phyloP scores from a whole-genome alignment of 2,329 filamentous ascomycete species.

The Aspergillus pseudotamarii region DNA sequence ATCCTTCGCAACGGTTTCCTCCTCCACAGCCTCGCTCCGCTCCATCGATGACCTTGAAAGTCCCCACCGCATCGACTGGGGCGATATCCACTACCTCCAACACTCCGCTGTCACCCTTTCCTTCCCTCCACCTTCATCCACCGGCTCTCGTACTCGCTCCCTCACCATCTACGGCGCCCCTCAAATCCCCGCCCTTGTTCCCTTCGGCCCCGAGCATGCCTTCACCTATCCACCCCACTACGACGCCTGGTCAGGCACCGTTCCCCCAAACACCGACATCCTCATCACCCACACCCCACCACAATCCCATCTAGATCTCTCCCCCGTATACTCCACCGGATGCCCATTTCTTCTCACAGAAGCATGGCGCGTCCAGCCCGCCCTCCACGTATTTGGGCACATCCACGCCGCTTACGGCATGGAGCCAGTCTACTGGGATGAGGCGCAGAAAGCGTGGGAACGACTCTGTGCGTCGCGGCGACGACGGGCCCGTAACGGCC shows the following conservation, averaged over 20 bases:
- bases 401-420: constrained; percentile 75
- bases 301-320: constrained; percentile 65
- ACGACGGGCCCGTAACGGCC: constrained; percentile 25
- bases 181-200: constrained; percentile 68
- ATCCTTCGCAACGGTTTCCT: constrained; percentile 34
- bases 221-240: constrained; percentile 72
- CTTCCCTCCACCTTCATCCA: constrained; percentile 51
- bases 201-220: constrained; percentile 71
- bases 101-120: constrained; percentile 65
- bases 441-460: constrained; percentile 72
- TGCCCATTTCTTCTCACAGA: constrained; percentile 72
- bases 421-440: constrained; percentile 74
- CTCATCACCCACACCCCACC: constrained; percentile 82
- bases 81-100: constrained; percentile 73
- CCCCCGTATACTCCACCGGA: constrained; percentile 63
- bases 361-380: constrained; percentile 72
- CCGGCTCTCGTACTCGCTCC: constrained; percentile 54
- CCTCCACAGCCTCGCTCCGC: constrained; percentile 40
- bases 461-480: constrained; percentile 53
- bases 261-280: constrained; percentile 74
- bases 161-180: constrained; percentile 79
- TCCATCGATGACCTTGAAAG: constrained; percentile 46
- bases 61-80: constrained; percentile 64
- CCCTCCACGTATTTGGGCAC: constrained; percentile 82
- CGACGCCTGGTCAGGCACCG: constrained; percentile 71